Conservation (phyloP, 768 basidiomycete species). For the Tylopilus vinaceipallidus region DNA sequence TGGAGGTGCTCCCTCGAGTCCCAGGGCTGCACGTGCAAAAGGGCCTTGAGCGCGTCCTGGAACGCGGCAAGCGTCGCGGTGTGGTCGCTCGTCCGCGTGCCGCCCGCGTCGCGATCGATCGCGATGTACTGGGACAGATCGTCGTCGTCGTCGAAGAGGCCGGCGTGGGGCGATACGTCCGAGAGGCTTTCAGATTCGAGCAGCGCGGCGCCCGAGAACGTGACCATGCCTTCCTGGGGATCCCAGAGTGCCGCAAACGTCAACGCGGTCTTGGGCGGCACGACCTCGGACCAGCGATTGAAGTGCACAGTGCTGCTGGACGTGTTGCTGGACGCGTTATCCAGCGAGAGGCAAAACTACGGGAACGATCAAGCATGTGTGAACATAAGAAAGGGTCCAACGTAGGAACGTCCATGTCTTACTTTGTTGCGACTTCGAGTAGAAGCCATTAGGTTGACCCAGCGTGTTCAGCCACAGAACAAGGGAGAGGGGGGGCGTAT, state of each 20-base stretch:
- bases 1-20: constrained; percentile 21
- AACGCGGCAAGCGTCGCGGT: constrained; percentile 23
- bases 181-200: constrained; percentile 31
- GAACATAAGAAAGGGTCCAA: background rate
- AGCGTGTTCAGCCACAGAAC: no score
- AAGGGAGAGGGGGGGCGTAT: no score
- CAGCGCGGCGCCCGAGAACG: constrained; percentile 52
- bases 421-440: constrained; percentile 23
- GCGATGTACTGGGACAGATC: constrained; percentile 11
- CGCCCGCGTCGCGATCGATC: constrained; percentile 15
- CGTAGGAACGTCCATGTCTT: background rate
- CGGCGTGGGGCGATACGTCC: constrained; percentile 5
- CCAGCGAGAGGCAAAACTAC: constrained; percentile 27
- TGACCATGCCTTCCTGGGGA: constrained; percentile 53
- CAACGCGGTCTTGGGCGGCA: constrained; percentile 53
- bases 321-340: constrained; percentile 9
- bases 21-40: constrained; percentile 23
- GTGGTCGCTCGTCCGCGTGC: constrained; percentile 15
- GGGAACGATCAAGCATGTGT: background rate
- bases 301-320: constrained; percentile 13
- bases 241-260: constrained; percentile 64
- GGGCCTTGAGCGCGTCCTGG: constrained; percentile 31
- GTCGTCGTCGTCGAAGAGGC: constrained; percentile 18
- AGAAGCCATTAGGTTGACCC: no score
- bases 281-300: constrained; percentile 54